These are phyloP conservation scores for Termitomyces sp. DNA, from an alignment of 768 basidiomycete species.

Conservation along the genomic window DNA sequence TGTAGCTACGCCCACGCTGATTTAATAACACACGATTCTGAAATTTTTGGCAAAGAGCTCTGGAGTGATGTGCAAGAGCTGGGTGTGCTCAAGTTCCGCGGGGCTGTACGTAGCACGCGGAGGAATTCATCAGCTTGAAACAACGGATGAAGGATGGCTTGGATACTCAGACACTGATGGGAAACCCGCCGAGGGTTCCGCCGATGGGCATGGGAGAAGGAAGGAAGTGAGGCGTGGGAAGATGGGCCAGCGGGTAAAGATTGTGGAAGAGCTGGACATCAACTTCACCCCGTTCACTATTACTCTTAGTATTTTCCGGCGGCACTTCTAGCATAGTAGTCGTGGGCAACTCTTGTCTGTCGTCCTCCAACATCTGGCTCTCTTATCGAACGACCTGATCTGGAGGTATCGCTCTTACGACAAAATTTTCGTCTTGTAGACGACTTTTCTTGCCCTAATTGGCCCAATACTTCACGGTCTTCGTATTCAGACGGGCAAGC, in stretches of 20 bases:
- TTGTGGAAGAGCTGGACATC: conserved; percentile 24
- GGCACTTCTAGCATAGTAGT: conserved; percentile 47
- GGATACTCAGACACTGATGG: conserved; percentile 11
- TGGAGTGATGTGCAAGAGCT: conserved; percentile 5
- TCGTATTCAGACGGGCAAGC: conserved; percentile 25
- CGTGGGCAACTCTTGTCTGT: conserved; percentile 39
- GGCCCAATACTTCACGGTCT: conserved; percentile 20
- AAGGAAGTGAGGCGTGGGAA: conserved; percentile 29
- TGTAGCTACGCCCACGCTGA: conserved; percentile 5
- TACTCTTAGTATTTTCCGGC: conserved; percentile 51
- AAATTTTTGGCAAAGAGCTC: background rate
- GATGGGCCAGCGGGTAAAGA: conserved; percentile 24
- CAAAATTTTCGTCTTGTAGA: conserved; percentile 16
- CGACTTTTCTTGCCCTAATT: conserved; percentile 25
- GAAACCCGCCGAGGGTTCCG: conserved; percentile 18
- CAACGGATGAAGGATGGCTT: background rate
- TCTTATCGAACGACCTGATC: conserved; percentile 17
- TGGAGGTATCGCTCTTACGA: conserved; percentile 13
- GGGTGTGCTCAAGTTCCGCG: background rate
- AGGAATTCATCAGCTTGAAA: background rate
- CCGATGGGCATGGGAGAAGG: conserved; percentile 20
- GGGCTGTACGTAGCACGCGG: background rate
- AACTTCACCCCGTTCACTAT: conserved; percentile 35
- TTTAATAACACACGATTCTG: background rate
- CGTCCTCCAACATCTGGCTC: conserved; percentile 18